Base-by-base conservation (phyloP, 805 yeast species). In the Hyphopichia homilentoma region DNA sequence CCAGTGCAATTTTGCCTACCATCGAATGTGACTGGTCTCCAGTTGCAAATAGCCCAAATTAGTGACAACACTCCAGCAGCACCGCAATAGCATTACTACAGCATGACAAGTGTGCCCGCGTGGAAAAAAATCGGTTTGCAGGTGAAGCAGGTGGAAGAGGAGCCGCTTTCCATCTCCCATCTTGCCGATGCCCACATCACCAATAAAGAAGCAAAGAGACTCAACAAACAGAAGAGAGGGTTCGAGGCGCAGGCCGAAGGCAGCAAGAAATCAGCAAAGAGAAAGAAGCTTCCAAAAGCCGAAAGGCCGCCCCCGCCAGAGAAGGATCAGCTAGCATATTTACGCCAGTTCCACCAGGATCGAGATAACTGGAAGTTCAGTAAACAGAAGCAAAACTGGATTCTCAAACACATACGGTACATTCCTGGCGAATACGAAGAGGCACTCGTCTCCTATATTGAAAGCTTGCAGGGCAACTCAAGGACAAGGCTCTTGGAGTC, bases 321-420 rank as follows among this genome's bases (percentile, higher is more conserved):
- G 42, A 78, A 74, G 40, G 95, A 84, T 47, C 93, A 84, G 52
- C 64, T 81, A 21, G 74, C 62, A 1, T 84, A 84, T 49, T 57
- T 84, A 44, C 69, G 74, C 36, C 79, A 73, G 33, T 85, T 69
- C 47, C 52, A 60, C 4, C 67, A 70, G 8, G 85, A 81, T 40
- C 61, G 57, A 38, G 75, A 60, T 0, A 66, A 70, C 37, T 85
- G 95, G 95, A 85, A 85, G 62, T 85, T 85, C 54, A 80, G 87
- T 37, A 85, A 85, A 48, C 89, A 81, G 63, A 84, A 85, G 43
- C 95, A 85, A 57, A 84, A 84, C 50, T 85, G 95, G 95, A 69
- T 85, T 26, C 59, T 85, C 41, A 79, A 77, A 48, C 78, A 84
- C 51, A 56, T 82, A 20, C 67, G 60, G 30, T 40, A 45, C 16